These are phyloP conservation scores for Forsythia viridissima DNA, from an alignment of 257 asterid species.

Conservation along the genomic window DNA sequence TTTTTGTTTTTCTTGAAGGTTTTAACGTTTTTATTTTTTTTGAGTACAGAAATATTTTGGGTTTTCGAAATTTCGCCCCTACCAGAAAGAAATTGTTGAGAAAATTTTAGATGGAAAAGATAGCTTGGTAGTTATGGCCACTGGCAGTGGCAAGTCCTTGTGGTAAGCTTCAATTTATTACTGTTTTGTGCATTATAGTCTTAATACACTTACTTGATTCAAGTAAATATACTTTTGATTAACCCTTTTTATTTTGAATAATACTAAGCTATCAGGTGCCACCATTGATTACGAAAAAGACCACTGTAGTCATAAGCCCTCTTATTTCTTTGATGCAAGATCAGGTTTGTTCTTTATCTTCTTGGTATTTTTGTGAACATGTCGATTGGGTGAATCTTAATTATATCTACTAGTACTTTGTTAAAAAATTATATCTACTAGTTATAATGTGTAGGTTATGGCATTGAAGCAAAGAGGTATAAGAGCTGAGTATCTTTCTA, in stretches of 20 bases:
- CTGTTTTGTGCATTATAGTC: not conserved
- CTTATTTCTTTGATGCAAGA: conserved; percentile 96
- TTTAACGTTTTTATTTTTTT: not conserved
- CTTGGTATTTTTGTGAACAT: not conserved
- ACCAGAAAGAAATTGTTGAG: conserved; percentile 81
- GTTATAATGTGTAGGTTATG: conserved; percentile 62
- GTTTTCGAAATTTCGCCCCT: conserved; percentile 78
- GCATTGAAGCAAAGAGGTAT: conserved; percentile 89
- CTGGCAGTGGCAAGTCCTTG: conserved; percentile 95
- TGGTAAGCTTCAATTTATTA: conserved; percentile 47
- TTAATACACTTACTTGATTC: not conserved
- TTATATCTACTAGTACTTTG: not conserved
- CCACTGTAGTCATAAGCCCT: conserved; percentile 88
- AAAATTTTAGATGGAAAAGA: conserved; percentile 67
- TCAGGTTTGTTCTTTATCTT: conserved; percentile 54
- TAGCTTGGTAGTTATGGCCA: conserved; percentile 90
- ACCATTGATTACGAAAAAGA: conserved; percentile 69
- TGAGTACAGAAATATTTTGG: conserved; percentile 76
- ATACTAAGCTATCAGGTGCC: conserved; percentile 87
- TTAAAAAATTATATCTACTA: not conserved
- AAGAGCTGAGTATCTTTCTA: conserved; percentile 78
- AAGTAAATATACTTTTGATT: not conserved
- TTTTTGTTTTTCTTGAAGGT: not conserved
- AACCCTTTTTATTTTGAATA: conserved; percentile 7
- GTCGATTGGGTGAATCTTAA: conserved; percentile 5